phyloP scores from a whole-genome alignment of 345 rosid species.

The Excoecaria agallocha region DNA sequence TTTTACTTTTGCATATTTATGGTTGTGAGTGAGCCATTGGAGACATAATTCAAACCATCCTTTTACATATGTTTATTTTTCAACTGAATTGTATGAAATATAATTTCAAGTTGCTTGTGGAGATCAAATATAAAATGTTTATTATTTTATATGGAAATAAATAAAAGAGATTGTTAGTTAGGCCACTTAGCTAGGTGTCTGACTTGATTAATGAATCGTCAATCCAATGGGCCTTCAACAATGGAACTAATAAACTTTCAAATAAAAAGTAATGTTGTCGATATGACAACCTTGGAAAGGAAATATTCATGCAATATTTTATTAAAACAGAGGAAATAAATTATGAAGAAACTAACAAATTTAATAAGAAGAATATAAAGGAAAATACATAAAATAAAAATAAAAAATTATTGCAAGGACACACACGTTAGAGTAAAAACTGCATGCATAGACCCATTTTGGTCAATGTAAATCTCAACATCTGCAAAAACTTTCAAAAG shows the following conservation, averaged over 20 bases:
- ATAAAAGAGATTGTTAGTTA: too few species aligned
- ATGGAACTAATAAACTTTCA: not conserved
- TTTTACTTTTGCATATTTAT: too few species aligned
- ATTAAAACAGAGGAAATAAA: not conserved
- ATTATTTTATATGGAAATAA: too few species aligned
- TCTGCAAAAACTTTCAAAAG: not conserved
- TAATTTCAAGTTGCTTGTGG: too few species aligned
- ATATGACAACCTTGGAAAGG: not conserved
- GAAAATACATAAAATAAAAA: not conserved
- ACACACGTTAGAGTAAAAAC: not conserved
- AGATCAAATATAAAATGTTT: too few species aligned
- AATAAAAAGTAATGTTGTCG: not conserved
- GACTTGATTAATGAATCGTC: not conserved
- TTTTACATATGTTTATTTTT: too few species aligned
- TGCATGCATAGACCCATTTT: not conserved
- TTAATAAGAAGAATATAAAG: not conserved
- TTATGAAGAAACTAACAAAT: too few species aligned
- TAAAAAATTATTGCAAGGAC: not conserved
- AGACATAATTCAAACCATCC: too few species aligned
- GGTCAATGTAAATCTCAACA: not conserved
- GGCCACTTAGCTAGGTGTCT: too few species aligned
- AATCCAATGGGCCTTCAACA: not conserved
- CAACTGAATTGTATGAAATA: too few species aligned
- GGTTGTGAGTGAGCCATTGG: too few species aligned
- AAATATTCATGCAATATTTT: not conserved